These are phyloP conservation scores for Amphirosellinia nigrospora DNA, from an alignment of 495 filamentous ascomycete genomes.

Conservation along the genomic window DNA sequence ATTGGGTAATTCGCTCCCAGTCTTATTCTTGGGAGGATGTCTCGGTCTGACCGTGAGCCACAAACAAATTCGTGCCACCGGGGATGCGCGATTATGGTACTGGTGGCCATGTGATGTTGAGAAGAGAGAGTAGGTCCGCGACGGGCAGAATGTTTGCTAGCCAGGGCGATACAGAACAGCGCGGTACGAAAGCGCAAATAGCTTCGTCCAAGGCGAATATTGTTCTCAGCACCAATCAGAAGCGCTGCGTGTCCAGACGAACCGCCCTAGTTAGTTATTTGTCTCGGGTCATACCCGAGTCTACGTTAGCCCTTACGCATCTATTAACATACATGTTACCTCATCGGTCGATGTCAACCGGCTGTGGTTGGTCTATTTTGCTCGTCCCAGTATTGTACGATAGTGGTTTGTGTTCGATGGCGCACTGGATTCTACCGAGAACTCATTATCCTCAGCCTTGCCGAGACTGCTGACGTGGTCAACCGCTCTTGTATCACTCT, in stretches of 20 bases:
- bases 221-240: background rate
- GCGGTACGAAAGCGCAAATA: slow-evolving; percentile 2
- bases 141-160: slow-evolving; percentile 1
- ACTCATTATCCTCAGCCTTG: slow-evolving; percentile 8
- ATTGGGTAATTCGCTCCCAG: slow-evolving; percentile 6
- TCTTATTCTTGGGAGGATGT: background rate
- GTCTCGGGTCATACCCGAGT: slow-evolving; percentile 8
- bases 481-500: background rate
- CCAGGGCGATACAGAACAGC: background rate
- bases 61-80: background rate
- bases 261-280: background rate
- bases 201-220: background rate
- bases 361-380: slow-evolving; percentile 3
- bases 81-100: background rate
- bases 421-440: background rate
- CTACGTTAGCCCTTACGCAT: background rate
- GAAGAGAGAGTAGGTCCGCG: background rate
- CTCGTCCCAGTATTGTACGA: background rate
- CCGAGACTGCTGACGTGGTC: slow-evolving; percentile 18
- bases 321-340: background rate
- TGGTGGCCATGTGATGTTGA: background rate
- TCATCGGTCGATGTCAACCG: background rate
- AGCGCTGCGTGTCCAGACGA: slow-evolving; percentile 1
- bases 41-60: background rate
- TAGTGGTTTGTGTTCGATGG: background rate